Percentiles rank a stretch among this genome's conserved stretches.
These are phyloP conservation scores for Citrus hindsii DNA, from an alignment of 345 rosid genomes.

Conservation along the genomic window DNA sequence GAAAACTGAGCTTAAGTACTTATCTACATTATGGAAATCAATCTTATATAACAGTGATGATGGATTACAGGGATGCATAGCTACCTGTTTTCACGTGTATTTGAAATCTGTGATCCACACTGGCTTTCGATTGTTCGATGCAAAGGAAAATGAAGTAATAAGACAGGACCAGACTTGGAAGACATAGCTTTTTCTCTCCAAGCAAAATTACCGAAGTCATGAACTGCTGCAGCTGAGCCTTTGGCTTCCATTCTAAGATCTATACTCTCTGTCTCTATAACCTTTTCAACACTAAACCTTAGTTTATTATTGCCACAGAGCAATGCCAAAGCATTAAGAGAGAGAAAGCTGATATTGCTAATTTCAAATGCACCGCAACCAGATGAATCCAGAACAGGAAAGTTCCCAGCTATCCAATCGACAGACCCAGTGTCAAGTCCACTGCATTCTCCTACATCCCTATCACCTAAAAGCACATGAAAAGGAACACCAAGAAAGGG, in stretches of 20 bases:
- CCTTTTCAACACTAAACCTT: constrained; percentile 49
- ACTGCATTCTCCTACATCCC: constrained; percentile 53
- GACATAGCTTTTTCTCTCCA: constrained; percentile 40
- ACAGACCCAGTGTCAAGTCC: constrained; percentile 38
- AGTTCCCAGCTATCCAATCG: constrained; percentile 40
- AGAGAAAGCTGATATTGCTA: constrained; percentile 52
- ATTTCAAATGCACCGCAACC: constrained; percentile 65
- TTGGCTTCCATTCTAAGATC: constrained; percentile 26
- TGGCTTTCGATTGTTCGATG: constrained; percentile 15
- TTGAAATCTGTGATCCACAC: constrained; percentile 6
- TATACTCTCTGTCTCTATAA: constrained; percentile 48
- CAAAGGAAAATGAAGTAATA: constrained; percentile 61
- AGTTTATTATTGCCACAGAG: constrained; percentile 44
- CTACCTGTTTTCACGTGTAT: constrained; percentile 20
- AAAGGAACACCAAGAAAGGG: constrained; percentile 48
- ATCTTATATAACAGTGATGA: background rate
- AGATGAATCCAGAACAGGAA: constrained; percentile 56
- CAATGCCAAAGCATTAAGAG: constrained; percentile 54
- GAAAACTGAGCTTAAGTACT: background rate
- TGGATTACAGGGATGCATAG: background rate
- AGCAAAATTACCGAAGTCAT: constrained; percentile 15
- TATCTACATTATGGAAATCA: background rate
- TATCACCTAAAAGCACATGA: constrained; percentile 58
- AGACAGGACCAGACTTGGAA: constrained; percentile 54
- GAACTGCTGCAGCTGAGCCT: background rate